Evolutionary conservation across 2,329 filamentous ascomycete genomes (phyloP).

Genomic region (Aspergillus quadricinctus): DNA sequence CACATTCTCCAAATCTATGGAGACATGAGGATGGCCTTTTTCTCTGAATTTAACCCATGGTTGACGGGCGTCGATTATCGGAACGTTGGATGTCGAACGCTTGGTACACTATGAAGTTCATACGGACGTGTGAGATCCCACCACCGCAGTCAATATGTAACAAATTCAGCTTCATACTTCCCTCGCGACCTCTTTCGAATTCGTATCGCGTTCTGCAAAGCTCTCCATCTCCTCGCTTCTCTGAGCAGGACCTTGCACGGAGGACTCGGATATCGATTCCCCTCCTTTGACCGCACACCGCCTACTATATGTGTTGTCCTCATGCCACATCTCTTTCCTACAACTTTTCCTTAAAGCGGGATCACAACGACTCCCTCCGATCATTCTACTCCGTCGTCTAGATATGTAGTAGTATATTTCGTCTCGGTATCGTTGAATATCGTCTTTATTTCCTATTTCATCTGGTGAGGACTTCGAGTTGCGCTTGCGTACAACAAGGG

Average conservation of each 20-base stretch:
- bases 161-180: neutral
- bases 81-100: neutral
- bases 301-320: neutral
- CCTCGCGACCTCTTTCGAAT: too few species aligned
- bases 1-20: neutral
- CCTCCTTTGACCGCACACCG: neutral
- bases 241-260: neutral
- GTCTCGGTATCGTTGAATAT: too few species aligned
- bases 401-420: too few species aligned
- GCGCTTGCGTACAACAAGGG: neutral
- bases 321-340: neutral
- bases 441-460: neutral
- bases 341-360: neutral
- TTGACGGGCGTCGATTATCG: neutral
- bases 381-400: neutral
- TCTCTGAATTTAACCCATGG: neutral
- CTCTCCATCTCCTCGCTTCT: neutral
- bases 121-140: neutral
- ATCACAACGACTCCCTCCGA: neutral
- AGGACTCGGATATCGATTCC: neutral
- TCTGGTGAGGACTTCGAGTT: neutral
- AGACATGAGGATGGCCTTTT: neutral
- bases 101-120: neutral
- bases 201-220: too few species aligned
- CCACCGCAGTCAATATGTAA: neutral